These are phyloP conservation scores for Cladorrhinum sp. DNA, from an alignment of 2,329 filamentous ascomycete species.

Conservation along the genomic window DNA sequence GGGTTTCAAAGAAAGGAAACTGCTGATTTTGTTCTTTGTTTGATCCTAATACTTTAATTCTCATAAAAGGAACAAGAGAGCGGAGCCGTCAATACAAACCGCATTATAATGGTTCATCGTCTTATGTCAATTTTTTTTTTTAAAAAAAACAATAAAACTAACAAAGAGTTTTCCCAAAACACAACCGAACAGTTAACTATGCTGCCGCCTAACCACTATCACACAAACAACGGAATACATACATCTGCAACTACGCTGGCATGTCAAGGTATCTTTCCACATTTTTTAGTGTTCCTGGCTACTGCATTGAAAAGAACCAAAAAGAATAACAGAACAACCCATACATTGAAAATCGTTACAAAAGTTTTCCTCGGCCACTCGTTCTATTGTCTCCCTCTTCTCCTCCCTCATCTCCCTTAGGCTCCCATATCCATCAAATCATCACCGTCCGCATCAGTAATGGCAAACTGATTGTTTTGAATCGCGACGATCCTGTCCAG, in stretches of 20 bases:
- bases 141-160: too few species aligned
- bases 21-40: slow-evolving; percentile 5
- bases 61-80: too few species aligned
- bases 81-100: too few species aligned
- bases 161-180: too few species aligned
- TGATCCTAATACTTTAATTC: too few species aligned
- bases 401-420: slow-evolving; percentile 23
- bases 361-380: not conserved
- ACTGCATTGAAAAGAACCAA: not conserved
- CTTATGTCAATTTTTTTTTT: too few species aligned
- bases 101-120: too few species aligned
- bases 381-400: too few species aligned
- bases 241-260: not conserved
- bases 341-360: slow-evolving; percentile 4
- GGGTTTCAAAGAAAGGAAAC: slow-evolving; percentile 7
- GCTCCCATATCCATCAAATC: slow-evolving; percentile 52
- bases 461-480: slow-evolving; percentile 84
- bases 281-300: not conserved
- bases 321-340: not conserved
- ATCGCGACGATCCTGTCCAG: slow-evolving; percentile 85
- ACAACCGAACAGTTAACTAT: not conserved
- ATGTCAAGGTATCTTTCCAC: not conserved
- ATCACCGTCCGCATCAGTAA: slow-evolving; percentile 52
- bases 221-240: not conserved
- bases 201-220: not conserved